phyloP scores from a whole-genome alignment of 192 early-diverging fungal genomes.

The Gamsiella multidivaricata region DNA sequence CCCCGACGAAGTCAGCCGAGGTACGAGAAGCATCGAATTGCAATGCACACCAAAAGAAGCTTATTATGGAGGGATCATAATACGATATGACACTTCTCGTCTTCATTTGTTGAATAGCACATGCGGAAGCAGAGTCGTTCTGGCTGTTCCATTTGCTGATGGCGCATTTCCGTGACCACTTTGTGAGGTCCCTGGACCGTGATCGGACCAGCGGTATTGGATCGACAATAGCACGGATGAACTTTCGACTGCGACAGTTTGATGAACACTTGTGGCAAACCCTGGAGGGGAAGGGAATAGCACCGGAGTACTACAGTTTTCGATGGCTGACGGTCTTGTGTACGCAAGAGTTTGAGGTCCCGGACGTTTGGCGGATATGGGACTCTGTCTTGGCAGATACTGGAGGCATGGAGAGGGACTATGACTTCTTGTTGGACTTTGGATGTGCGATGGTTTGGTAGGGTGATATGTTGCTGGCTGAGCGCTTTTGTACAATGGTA shows the following conservation, averaged over 20 bases:
- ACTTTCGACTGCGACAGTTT: slow-evolving; percentile 60
- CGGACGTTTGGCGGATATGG: slow-evolving; percentile 84
- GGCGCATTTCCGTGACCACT: slow-evolving; percentile 82
- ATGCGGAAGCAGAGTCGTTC: slow-evolving; percentile 85
- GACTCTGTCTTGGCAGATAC: slow-evolving; percentile 82
- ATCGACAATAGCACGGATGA: slow-evolving; percentile 71
- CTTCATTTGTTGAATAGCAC: slow-evolving; percentile 50
- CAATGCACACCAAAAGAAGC: neutral
- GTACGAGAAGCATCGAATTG: neutral
- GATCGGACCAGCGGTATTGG: slow-evolving; percentile 67
- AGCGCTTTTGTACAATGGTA: neutral
- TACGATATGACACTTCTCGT: no score
- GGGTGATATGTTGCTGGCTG: slow-evolving; percentile 8
- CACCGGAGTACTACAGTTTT: slow-evolving; percentile 81
- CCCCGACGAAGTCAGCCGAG: slow-evolving; percentile 56
- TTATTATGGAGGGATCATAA: neutral
- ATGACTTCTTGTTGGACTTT: slow-evolving; percentile 78
- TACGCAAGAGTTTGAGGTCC: slow-evolving; percentile 80
- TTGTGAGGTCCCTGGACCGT: slow-evolving; percentile 77
- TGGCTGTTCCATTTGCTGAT: slow-evolving; percentile 78
- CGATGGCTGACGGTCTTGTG: slow-evolving; percentile 84
- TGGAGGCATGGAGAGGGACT: slow-evolving; percentile 49
- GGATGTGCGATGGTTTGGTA: slow-evolving; percentile 78
- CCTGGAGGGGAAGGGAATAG: slow-evolving; percentile 71
- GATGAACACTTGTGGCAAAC: slow-evolving; percentile 71